Evolutionary conservation across 2,329 filamentous ascomycete genomes (phyloP).

Genomic region (Dothiorella sarmentorum): DNA sequence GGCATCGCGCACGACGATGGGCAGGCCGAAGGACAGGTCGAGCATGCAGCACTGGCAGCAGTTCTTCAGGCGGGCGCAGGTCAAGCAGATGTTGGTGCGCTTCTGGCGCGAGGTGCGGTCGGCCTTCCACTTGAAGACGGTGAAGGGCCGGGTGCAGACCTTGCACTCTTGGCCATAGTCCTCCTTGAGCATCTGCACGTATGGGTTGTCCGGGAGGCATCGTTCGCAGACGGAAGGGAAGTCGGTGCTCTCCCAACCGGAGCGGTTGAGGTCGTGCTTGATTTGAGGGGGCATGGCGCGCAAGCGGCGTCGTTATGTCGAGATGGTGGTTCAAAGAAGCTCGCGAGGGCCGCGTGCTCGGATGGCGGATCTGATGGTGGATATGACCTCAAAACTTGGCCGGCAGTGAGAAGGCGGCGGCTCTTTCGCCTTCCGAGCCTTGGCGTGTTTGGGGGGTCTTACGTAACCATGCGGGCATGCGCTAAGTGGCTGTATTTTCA

Average conservation of each 20-base stretch:
- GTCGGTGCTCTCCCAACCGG: conserved; percentile 92
- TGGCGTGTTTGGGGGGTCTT: background rate
- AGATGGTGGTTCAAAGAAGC: background rate
- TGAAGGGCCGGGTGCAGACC: conserved; percentile 89
- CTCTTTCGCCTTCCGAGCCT: conserved; percentile 8
- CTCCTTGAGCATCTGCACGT: conserved; percentile 98
- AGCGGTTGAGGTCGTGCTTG: conserved; percentile 92
- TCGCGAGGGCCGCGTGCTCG: conserved; percentile 1
- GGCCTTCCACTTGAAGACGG: conserved; percentile 90
- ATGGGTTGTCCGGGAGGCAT: conserved; percentile 93
- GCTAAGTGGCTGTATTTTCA: background rate
- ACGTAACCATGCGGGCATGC: background rate
- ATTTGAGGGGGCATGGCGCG: conserved; percentile 77
- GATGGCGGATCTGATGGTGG: conserved; percentile 7
- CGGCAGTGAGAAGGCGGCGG: conserved; percentile 4
- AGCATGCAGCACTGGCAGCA: conserved; percentile 99
- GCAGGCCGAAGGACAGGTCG: conserved; percentile 90
- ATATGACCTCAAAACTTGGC: conserved; percentile 7
- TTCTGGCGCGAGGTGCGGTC: conserved; percentile 90
- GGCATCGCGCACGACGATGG: conserved; percentile 91
- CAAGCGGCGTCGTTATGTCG: background rate
- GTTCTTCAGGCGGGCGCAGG: conserved; percentile 95
- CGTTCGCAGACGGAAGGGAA: conserved; percentile 87
- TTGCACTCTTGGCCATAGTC: conserved; percentile 88
- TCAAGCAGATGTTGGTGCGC: conserved; percentile 91